phyloP scores from a whole-genome alignment of 495 filamentous ascomycete genomes.

The Talaromyces adpressus region DNA sequence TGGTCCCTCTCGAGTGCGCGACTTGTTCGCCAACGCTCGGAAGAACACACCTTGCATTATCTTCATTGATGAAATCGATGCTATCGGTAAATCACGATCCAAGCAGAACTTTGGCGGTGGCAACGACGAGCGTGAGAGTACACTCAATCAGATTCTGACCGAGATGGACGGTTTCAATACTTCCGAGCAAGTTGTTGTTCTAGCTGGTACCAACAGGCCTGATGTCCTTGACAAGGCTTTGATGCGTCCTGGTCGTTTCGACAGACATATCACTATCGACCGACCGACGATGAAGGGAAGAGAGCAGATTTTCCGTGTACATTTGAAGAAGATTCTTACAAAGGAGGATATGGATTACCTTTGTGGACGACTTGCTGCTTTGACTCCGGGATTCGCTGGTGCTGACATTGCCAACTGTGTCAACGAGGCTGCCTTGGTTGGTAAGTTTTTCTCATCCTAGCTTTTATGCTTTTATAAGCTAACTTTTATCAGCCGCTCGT shows the following conservation, averaged over 20 bases:
- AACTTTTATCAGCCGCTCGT: constrained; percentile 64
- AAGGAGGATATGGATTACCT: constrained; percentile 81
- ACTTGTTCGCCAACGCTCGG: constrained; percentile 88
- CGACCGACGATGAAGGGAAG: constrained; percentile 92
- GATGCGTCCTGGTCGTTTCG: constrained; percentile 94
- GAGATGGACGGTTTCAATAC: constrained; percentile 99
- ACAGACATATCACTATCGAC: constrained; percentile 91
- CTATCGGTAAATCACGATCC: constrained; percentile 83
- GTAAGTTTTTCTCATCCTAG: constrained; percentile 46
- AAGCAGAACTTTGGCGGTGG: constrained; percentile 75
- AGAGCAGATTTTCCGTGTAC: constrained; percentile 91
- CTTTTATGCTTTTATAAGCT: background rate
- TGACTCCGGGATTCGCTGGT: constrained; percentile 94
- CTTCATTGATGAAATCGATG: constrained; percentile 99
- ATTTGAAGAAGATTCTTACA: constrained; percentile 87
- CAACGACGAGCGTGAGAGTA: constrained; percentile 94
- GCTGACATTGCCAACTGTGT: constrained; percentile 98
- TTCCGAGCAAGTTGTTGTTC: constrained; percentile 92
- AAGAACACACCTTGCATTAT: constrained; percentile 98
- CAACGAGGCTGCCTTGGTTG: constrained; percentile 94
- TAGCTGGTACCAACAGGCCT: constrained; percentile 92
- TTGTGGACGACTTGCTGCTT: constrained; percentile 75
- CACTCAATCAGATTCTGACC: constrained; percentile 95
- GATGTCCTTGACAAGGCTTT: constrained; percentile 93
- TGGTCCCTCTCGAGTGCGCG: constrained; percentile 87